phyloP scores from a whole-genome alignment of 1,139 yeast species.

The Suhomyces ambrosiae region DNA sequence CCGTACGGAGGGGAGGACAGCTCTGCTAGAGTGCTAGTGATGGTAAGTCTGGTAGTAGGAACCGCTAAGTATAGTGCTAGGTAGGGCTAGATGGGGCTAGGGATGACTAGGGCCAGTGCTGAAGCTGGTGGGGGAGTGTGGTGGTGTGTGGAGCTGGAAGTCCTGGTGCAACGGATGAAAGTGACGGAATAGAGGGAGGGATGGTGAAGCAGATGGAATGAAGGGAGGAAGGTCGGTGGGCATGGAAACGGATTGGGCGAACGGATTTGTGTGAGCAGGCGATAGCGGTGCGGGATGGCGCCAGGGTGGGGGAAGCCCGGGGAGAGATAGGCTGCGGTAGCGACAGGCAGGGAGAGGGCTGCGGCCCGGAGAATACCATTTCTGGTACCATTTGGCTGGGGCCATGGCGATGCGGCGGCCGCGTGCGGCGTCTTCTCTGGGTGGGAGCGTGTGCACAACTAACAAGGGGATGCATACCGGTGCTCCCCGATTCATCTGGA shows the following conservation, averaged over 20 bases:
- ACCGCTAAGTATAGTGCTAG: constrained; percentile 1
- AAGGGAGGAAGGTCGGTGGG: no score
- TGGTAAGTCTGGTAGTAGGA: constrained; percentile 1
- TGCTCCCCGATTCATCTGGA: neutral
- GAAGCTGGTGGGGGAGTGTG: constrained; percentile 2
- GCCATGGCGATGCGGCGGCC: constrained; percentile 1
- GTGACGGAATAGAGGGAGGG: neutral
- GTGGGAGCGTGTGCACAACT: neutral
- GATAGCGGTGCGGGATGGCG: no score
- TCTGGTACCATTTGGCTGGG: neutral
- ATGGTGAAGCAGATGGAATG: neutral
- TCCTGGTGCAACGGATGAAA: neutral
- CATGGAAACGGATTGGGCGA: no score
- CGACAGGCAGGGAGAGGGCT: neutral
- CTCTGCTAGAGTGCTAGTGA: neutral
- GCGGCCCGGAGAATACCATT: neutral
- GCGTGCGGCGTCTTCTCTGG: neutral
- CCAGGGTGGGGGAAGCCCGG: no score
- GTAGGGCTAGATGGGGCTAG: neutral
- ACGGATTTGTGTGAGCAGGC: no score
- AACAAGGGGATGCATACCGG: neutral
- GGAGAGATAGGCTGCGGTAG: neutral
- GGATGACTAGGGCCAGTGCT: neutral
- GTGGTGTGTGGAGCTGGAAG: neutral
- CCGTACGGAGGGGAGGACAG: neutral